These are phyloP conservation scores for Xylaria castorea DNA, from an alignment of 495 filamentous ascomycete genomes.

Conservation along the genomic window DNA sequence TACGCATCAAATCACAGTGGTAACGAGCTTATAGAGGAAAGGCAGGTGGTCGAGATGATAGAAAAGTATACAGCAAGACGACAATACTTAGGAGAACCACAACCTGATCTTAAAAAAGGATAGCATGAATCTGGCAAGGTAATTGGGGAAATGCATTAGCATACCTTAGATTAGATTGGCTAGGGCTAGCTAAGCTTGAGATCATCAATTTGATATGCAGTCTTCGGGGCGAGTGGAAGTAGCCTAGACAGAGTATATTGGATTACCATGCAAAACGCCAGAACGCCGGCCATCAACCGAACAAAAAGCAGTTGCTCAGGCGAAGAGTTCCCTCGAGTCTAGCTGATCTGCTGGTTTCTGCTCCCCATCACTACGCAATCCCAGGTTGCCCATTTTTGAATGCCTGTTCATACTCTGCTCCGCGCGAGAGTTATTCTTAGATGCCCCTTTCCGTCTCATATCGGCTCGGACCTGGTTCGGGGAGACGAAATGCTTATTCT, in stretches of 20 bases:
- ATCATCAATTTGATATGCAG: constrained; percentile 1
- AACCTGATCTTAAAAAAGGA: not conserved
- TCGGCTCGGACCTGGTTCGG: constrained; percentile 93
- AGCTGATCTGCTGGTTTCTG: constrained; percentile 69
- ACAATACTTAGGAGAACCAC: not conserved
- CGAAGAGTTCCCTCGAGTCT: constrained; percentile 83
- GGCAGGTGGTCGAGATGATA: not conserved
- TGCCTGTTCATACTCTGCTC: constrained; percentile 75
- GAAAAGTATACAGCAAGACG: not conserved
- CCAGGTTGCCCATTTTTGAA: constrained; percentile 76
- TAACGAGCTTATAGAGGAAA: not conserved
- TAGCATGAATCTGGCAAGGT: not conserved
- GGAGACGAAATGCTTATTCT: constrained; percentile 97
- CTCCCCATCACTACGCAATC: constrained; percentile 68
- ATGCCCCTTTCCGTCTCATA: constrained; percentile 73
- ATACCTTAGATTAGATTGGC: not conserved
- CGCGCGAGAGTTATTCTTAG: constrained; percentile 72
- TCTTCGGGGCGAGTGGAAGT: not conserved
- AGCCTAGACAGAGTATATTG: not conserved
- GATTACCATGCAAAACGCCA: constrained; percentile 28
- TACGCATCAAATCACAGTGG: not conserved
- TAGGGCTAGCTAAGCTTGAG: not conserved
- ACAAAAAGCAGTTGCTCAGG: constrained; percentile 50
- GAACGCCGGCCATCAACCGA: constrained; percentile 32
- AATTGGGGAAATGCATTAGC: not conserved